Base-by-base conservation (phyloP, 768 basidiomycete species). In the Pleurotus ostreatus region DNA sequence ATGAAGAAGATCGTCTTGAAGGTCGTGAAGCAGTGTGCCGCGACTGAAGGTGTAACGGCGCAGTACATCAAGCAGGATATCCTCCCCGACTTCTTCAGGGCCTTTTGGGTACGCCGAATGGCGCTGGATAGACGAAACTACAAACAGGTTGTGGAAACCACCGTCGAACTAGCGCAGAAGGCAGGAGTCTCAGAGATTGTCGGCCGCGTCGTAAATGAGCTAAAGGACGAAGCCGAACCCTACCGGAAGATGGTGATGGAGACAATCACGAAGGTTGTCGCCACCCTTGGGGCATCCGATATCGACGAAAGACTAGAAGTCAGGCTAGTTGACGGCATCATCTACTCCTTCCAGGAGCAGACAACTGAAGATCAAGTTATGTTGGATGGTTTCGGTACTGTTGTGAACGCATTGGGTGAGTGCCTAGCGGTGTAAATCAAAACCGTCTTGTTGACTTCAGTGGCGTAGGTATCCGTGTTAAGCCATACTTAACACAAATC, bases 221-320 rank as follows among this genome's bases (percentile, higher is more conserved):
- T 97, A 60, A 97, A 95, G 77, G 88, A 91, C 65, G 89, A 89
- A 68, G 86, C 88, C 12, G 92, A 94, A 71, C 92, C 91, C 3
- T 94, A 92, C 73, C 78, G 94, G 61, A 98, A 98, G 81, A 99
- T 99, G 97, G 94, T 97, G 47, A 99, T 99, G 97, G 97, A 99
- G 75, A 98, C 97, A 0, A 97, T 98, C 63, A 98, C 94, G 18
- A 96, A 97, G 70, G 97, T 99, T 46, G 80, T 99, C 49, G 86
- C 88, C 13, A 90, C 88, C 5, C 83, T 96, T 1, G 95, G 97
- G 49, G 95, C 96, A n/a, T 92, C 96, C 0, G 96, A 98, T 66
- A 90, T 98, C 49, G 97, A 98, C 66, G 96, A 98, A 72, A 81
- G 95, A 54, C 79, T 99, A 43, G 96, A 99, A 71, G 85, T 95